These are phyloP conservation scores for Piper betle DNA, from an alignment of 164 flowering plant species.

Conservation along the genomic window DNA sequence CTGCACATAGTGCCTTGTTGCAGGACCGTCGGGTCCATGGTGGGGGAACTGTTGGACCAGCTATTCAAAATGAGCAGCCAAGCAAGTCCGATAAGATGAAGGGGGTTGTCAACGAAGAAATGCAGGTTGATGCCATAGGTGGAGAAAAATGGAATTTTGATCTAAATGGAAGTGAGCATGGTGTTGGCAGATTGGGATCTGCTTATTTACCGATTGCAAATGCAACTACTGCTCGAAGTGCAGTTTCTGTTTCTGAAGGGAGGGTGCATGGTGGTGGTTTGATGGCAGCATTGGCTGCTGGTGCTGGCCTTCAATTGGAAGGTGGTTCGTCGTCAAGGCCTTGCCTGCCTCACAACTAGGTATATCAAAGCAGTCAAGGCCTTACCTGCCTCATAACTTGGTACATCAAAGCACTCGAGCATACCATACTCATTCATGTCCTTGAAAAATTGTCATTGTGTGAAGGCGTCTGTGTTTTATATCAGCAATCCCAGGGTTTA, in stretches of 20 bases:
- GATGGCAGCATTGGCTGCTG: slow-evolving; percentile 29
- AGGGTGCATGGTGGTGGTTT: slow-evolving; percentile 43
- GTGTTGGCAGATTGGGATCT: neutral
- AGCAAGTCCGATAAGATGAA: slow-evolving; percentile 21
- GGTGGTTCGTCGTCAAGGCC: slow-evolving; percentile 13
- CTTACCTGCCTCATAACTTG: too few relatives aligned
- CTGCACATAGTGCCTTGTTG: slow-evolving; percentile 62
- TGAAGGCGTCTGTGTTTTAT: too few relatives aligned
- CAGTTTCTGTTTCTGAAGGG: slow-evolving; percentile 34
- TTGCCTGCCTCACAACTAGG: slow-evolving; percentile 16
- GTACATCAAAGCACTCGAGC: too few relatives aligned
- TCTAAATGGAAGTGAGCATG: neutral
- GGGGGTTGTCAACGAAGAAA: slow-evolving; percentile 23
- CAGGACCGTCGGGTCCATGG: slow-evolving; percentile 93
- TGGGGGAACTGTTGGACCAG: slow-evolving; percentile 50
- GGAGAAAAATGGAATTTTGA: slow-evolving; percentile 10
- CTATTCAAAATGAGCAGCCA: slow-evolving; percentile 19
- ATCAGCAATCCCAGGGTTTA: too few relatives aligned
- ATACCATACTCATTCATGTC: too few relatives aligned
- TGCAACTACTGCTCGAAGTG: neutral
- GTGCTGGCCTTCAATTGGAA: slow-evolving; percentile 7
- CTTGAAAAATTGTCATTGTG: too few relatives aligned
- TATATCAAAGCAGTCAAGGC: too few relatives aligned
- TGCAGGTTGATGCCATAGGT: slow-evolving; percentile 28
- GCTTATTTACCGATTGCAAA: neutral